phyloP scores from a whole-genome alignment of 1,139 yeast species.

The Kodamaea suecica region DNA sequence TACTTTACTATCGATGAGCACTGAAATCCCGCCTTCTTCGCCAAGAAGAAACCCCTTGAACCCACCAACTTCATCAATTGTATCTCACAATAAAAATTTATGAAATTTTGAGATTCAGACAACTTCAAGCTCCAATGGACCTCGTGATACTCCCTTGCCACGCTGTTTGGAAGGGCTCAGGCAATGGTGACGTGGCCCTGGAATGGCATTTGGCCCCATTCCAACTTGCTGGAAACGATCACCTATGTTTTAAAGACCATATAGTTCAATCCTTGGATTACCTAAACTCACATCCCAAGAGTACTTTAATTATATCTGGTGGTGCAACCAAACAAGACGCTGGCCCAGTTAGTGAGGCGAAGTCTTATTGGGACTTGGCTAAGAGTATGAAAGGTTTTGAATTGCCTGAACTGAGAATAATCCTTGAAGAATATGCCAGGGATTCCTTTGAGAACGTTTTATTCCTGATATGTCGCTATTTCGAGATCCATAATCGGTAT shows the following conservation, averaged over 20 bases:
- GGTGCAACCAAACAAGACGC: slow-evolving; percentile 63
- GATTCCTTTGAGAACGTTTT: slow-evolving; percentile 80
- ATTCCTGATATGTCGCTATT: slow-evolving; percentile 58
- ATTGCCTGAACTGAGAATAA: slow-evolving; percentile 17
- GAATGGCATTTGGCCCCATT: slow-evolving; percentile 69
- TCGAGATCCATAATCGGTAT: slow-evolving; percentile 43
- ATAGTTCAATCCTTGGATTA: slow-evolving; percentile 37
- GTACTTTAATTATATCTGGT: slow-evolving; percentile 59
- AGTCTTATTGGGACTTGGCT: slow-evolving; percentile 49
- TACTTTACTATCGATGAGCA: too few species aligned
- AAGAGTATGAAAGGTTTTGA: too few species aligned
- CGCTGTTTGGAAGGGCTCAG: slow-evolving; percentile 53
- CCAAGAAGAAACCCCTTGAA: too few species aligned
- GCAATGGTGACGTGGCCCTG: slow-evolving; percentile 33
- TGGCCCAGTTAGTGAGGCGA: slow-evolving; percentile 60
- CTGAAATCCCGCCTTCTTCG: too few species aligned
- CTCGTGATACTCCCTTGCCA: slow-evolving; percentile 63
- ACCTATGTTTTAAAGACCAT: slow-evolving; percentile 64
- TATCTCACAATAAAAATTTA: too few species aligned
- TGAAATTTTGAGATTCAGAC: too few species aligned
- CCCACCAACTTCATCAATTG: too few species aligned
- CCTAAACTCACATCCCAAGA: slow-evolving; percentile 26
- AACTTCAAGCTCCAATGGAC: too few species aligned
- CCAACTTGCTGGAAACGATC: slow-evolving; percentile 68
- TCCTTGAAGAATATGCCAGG: slow-evolving; percentile 67